Evolutionary conservation across 1,284 basidiomycete genomes (phyloP).

Genomic region (Coniophora puteana): DNA sequence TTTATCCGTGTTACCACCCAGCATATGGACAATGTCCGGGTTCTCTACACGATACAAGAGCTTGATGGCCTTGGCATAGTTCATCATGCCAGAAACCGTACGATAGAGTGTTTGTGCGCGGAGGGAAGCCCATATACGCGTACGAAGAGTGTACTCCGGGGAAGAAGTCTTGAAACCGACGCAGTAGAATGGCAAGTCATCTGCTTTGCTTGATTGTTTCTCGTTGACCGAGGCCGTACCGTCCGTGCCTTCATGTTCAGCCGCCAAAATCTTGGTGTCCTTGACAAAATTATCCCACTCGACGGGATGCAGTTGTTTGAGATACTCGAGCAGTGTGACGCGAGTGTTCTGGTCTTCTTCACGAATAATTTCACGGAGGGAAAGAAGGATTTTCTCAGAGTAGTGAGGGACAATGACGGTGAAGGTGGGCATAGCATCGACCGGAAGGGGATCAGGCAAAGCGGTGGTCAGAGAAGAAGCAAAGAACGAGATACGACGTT

Average conservation of each 20-base stretch:
- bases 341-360: constrained; percentile 96
- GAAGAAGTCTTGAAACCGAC: constrained; percentile 99
- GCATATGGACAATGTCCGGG: constrained; percentile 96
- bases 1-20: constrained; percentile 96
- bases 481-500: constrained; percentile 96
- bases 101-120: constrained; percentile 98
- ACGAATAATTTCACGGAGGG: constrained; percentile 92
- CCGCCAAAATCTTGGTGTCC: constrained; percentile 98
- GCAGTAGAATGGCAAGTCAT: constrained; percentile 99
- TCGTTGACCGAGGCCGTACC: constrained; percentile 62
- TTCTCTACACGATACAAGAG: constrained; percentile 98
- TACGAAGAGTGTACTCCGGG: constrained; percentile 97
- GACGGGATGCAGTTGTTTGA: constrained; percentile 98
- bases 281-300: constrained; percentile 99
- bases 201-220: constrained; percentile 69
- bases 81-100: constrained; percentile 99
- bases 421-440: constrained; percentile 97
- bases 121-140: constrained; percentile 98
- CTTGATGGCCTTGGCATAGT: constrained; percentile 99
- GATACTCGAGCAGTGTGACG: constrained; percentile 92
- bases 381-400: constrained; percentile 93
- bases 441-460: constrained; percentile 88
- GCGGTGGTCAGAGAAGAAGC: constrained; percentile 92
- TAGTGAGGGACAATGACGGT: constrained; percentile 96
- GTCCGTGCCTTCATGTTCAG: constrained; percentile 73